Conservation (phyloP, 2,329 filamentous ascomycete genomes). For the Claviceps purpurea region DNA sequence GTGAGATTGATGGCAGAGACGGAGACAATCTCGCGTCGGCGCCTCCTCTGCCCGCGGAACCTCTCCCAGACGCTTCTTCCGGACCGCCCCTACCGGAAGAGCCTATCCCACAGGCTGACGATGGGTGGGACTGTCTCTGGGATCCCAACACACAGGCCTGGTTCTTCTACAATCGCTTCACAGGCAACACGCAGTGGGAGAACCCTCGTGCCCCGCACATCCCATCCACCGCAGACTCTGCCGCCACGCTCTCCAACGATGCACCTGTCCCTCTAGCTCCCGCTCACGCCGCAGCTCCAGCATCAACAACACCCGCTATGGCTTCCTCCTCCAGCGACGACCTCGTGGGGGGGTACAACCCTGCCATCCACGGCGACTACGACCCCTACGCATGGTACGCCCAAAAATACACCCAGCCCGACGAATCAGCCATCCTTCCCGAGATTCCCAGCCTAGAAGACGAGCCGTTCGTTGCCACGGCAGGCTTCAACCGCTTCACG, state of each 20-base stretch:
- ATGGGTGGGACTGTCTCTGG: constrained; percentile 75
- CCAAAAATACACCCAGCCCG: constrained; percentile 33
- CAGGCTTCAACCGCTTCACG: constrained; percentile 82
- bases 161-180: constrained; percentile 79
- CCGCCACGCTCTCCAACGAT: constrained; percentile 14
- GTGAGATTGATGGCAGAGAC: constrained; percentile 2
- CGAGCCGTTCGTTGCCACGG: constrained; percentile 51
- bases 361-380: constrained; percentile 90
- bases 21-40: background rate
- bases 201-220: constrained; percentile 57
- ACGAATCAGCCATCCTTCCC: constrained; percentile 17
- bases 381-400: constrained; percentile 95
- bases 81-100: constrained; percentile 30
- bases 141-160: constrained; percentile 54
- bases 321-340: constrained; percentile 20
- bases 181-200: constrained; percentile 64
- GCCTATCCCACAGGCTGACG: constrained; percentile 38
- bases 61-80: constrained; percentile 6
- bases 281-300: constrained; percentile 12
- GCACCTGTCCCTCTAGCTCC: constrained; percentile 12
- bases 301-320: constrained; percentile 11
- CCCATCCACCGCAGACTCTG: background rate
- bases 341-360: constrained; percentile 73
- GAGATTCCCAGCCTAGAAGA: constrained; percentile 23
- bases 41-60: constrained; percentile 24